A percentile compares a stretch with the other conserved stretches of the same genome.
These are phyloP conservation scores for Aschersonia sp. DNA, from an alignment of 2,329 filamentous ascomycete genomes.

Conservation along the genomic window DNA sequence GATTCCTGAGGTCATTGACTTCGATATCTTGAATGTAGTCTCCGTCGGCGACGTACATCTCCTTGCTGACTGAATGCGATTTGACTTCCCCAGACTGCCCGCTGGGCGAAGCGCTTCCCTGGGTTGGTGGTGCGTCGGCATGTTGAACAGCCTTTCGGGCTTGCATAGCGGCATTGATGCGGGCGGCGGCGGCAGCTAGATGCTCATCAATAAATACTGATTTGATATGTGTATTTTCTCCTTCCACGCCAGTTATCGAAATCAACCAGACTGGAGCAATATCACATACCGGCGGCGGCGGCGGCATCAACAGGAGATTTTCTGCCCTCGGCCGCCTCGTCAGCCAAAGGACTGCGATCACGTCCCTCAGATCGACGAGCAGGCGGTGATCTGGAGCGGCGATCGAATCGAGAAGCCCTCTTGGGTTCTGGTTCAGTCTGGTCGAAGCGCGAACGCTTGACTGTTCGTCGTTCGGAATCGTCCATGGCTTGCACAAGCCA, in stretches of 20 bases:
- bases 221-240: background rate
- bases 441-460: slow-evolving; percentile 88
- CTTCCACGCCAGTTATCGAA: too few relatives aligned
- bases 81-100: slow-evolving; percentile 4
- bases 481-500: slow-evolving; percentile 35
- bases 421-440: slow-evolving; percentile 74
- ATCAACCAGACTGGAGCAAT: background rate
- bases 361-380: slow-evolving; percentile 54
- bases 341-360: slow-evolving; percentile 64
- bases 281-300: slow-evolving; percentile 56
- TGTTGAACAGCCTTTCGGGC: slow-evolving; percentile 83
- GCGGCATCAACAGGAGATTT: slow-evolving; percentile 51
- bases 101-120: slow-evolving; percentile 9
- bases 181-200: slow-evolving; percentile 73
- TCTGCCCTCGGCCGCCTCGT: slow-evolving; percentile 27
- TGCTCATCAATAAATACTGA: slow-evolving; percentile 6
- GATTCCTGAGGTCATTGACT: slow-evolving; percentile 93
- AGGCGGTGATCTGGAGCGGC: slow-evolving; percentile 75
- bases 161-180: slow-evolving; percentile 71
- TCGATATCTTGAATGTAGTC: slow-evolving; percentile 99
- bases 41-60: slow-evolving; percentile 89
- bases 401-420: slow-evolving; percentile 70
- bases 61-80: slow-evolving; percentile 16
- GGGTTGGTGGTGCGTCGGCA: slow-evolving; percentile 75
- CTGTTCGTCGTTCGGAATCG: slow-evolving; percentile 56